phyloP scores from a whole-genome alignment of 2,329 filamentous ascomycete genomes.

The Fusarium devonianum region DNA sequence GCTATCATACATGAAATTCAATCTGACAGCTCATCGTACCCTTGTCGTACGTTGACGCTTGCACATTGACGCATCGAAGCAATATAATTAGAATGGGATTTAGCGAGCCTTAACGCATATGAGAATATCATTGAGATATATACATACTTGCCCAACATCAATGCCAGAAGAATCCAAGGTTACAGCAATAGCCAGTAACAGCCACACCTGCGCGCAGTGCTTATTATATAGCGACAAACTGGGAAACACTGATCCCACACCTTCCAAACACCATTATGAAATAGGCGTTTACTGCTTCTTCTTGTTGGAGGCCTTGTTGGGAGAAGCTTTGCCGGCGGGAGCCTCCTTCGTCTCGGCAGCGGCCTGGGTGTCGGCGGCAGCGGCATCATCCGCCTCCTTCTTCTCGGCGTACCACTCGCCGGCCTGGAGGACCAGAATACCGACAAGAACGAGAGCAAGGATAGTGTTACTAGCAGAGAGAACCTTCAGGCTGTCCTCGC shows the following conservation, averaged over 20 bases:
- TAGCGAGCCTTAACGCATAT: no score
- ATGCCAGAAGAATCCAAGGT: constrained; percentile 1
- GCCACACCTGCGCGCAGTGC: constrained; percentile 2
- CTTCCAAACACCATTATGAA: background rate
- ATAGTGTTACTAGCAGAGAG: constrained; percentile 96
- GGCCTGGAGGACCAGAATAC: constrained; percentile 90
- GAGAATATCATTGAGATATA: background rate
- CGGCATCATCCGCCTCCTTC: constrained; percentile 83
- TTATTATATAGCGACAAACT: no score
- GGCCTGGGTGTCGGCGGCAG: constrained; percentile 61
- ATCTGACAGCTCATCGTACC: no score
- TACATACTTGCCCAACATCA: constrained; percentile 2
- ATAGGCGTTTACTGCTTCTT: constrained; percentile 46
- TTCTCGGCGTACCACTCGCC: constrained; percentile 99
- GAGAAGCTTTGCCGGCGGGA: constrained; percentile 45
- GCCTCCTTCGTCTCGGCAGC: constrained; percentile 43
- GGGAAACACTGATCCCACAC: no score
- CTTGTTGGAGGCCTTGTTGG: constrained; percentile 44
- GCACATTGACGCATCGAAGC: no score
- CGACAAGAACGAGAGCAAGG: constrained; percentile 87
- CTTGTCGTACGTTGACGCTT: no score
- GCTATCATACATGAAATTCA: no score
- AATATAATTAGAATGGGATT: no score
- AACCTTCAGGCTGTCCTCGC: constrained; percentile 91
- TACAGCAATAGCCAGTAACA: background rate